A percentile compares a stretch with the other conserved stretches of the same genome.
These are phyloP conservation scores for Starmerella ratchasimensis DNA, from an alignment of 805 yeast species.

Conservation along the genomic window DNA sequence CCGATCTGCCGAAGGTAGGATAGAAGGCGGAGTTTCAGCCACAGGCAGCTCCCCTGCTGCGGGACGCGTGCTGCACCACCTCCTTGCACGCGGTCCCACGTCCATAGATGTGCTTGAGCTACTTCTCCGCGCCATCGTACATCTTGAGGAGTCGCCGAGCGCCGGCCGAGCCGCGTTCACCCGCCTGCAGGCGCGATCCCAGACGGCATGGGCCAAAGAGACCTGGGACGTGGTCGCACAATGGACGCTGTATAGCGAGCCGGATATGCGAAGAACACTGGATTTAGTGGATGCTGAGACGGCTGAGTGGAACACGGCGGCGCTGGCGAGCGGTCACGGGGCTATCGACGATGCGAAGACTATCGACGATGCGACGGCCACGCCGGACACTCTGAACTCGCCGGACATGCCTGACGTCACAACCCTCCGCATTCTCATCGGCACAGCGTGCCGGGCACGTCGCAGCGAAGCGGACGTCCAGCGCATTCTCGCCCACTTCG, in stretches of 20 bases:
- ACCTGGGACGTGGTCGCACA: constrained; percentile 29
- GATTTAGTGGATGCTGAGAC: background rate
- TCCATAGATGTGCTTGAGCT: constrained; percentile 22
- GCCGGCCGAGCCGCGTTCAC: constrained; percentile 9
- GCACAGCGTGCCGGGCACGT: constrained; percentile 22
- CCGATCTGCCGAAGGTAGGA: too few relatives aligned
- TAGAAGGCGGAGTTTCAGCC: too few relatives aligned
- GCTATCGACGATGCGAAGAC: constrained; percentile 1
- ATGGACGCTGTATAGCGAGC: constrained; percentile 22
- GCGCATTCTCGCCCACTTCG: constrained; percentile 24
- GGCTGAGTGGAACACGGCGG: background rate
- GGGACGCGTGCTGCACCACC: background rate
- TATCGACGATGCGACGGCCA: background rate
- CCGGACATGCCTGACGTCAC: constrained; percentile 18
- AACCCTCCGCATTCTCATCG: constrained; percentile 21
- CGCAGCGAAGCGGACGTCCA: constrained; percentile 19
- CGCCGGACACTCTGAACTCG: too few relatives aligned
- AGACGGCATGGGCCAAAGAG: constrained; percentile 21
- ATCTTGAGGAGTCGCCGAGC: constrained; percentile 18
- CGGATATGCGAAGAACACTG: background rate
- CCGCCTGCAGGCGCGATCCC: background rate
- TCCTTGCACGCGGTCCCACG: too few relatives aligned
- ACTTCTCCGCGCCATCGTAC: constrained; percentile 20
- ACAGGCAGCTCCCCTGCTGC: too few relatives aligned
- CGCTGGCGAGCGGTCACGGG: too few relatives aligned